Conservation (phyloP, 257 asterid genomes). For the Lavandula angustifolia region DNA sequence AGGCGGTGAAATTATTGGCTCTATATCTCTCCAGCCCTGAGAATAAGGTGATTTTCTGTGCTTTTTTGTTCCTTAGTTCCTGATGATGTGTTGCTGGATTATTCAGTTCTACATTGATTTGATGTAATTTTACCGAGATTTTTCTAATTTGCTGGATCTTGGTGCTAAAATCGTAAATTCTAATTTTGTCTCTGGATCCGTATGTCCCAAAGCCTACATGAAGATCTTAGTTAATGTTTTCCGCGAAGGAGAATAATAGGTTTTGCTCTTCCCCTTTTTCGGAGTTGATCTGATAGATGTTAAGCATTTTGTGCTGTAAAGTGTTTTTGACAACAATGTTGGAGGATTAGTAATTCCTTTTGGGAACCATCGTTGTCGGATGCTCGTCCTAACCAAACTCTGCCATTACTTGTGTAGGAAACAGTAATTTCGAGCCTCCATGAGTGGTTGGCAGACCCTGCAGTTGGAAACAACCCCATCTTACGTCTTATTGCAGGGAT, state of each 20-base stretch:
- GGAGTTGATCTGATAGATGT: neutral
- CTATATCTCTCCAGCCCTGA: slow-evolving; percentile 67
- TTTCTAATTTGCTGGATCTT: neutral
- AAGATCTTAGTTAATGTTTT: slow-evolving; percentile 13
- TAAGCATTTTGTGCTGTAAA: neutral
- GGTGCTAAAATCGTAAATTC: neutral
- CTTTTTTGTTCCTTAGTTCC: neutral
- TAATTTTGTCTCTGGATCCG: slow-evolving; percentile 34
- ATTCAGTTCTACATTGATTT: neutral
- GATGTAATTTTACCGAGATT: slow-evolving; percentile 9
- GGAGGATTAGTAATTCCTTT: slow-evolving; percentile 11
- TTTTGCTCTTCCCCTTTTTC: neutral
- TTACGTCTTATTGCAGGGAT: slow-evolving; percentile 87
- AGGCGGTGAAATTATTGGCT: slow-evolving; percentile 93
- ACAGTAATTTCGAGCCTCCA: slow-evolving; percentile 62
- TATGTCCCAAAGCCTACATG: neutral
- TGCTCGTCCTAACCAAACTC: slow-evolving; percentile 28
- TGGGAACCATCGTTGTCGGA: slow-evolving; percentile 1
- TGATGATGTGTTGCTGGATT: slow-evolving; percentile 1
- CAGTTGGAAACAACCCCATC: slow-evolving; percentile 82
- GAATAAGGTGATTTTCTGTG: slow-evolving; percentile 53
- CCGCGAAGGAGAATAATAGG: neutral
- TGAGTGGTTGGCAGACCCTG: slow-evolving; percentile 89
- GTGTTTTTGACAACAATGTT: slow-evolving; percentile 18
- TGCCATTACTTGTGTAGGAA: slow-evolving; percentile 56